These are phyloP conservation scores for Metarhizium album DNA, from an alignment of 2,329 filamentous ascomycete genomes.

Conservation along the genomic window DNA sequence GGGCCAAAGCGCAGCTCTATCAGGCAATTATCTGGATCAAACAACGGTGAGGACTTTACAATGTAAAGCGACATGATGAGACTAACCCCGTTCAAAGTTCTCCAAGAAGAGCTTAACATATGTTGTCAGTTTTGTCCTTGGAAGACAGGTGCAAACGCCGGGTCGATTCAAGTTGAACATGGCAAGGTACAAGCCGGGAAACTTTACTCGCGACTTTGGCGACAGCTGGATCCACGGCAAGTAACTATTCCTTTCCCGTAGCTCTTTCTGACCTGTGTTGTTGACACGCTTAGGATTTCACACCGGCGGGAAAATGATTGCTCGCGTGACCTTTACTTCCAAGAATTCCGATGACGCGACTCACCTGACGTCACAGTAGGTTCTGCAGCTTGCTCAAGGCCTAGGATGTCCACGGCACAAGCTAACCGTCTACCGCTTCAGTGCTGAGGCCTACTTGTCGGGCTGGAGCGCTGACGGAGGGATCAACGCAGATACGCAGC, in stretches of 20 bases:
- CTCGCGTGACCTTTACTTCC: background rate
- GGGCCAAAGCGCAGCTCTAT: slow-evolving; percentile 1
- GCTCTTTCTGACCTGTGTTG: background rate
- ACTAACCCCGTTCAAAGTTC: background rate
- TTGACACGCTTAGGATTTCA: background rate
- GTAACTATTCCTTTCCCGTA: too few relatives aligned
- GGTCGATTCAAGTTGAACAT: background rate
- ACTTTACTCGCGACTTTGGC: slow-evolving; percentile 1
- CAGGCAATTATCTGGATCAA: slow-evolving; percentile 1
- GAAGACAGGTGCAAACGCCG: background rate
- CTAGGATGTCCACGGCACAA: background rate
- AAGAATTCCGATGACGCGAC: background rate
- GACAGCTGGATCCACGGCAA: slow-evolving; percentile 3
- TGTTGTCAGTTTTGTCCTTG: background rate
- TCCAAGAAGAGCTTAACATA: background rate
- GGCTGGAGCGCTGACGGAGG: background rate
- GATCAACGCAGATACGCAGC: background rate
- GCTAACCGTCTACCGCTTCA: background rate
- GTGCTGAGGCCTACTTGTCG: background rate
- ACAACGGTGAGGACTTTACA: background rate
- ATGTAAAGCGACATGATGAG: too few relatives aligned
- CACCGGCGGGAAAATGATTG: slow-evolving; percentile 1
- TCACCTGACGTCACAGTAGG: background rate
- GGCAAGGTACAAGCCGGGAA: background rate
- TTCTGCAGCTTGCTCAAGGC: background rate